Percentiles rank a stretch among this genome's conserved stretches.
These are phyloP conservation scores for Barnettozyma hawaiiensis DNA, from an alignment of 1,139 yeast genomes.

Conservation along the genomic window DNA sequence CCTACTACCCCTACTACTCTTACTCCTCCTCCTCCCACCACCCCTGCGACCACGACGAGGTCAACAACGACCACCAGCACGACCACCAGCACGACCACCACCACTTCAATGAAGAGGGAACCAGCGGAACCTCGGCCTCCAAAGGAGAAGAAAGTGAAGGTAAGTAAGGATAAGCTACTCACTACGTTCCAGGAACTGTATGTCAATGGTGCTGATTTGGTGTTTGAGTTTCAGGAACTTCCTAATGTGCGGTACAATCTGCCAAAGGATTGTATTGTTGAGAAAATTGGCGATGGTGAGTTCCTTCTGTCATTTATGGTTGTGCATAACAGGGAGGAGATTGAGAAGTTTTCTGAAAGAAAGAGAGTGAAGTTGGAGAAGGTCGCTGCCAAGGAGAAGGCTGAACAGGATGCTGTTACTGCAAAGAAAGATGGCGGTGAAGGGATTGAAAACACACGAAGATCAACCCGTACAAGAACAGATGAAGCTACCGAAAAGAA, in stretches of 20 bases:
- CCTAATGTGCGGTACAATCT: slow-evolving; percentile 66
- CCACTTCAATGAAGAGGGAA: slow-evolving; percentile 25
- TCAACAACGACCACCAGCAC: too few relatives aligned
- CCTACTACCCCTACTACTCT: too few relatives aligned
- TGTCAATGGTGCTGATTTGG: slow-evolving; percentile 60
- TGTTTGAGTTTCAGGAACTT: slow-evolving; percentile 81
- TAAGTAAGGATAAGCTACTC: slow-evolving; percentile 35
- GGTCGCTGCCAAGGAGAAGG: slow-evolving; percentile 24
- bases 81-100: too few relatives aligned
- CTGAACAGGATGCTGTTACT: slow-evolving; percentile 26
- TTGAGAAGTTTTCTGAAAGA: slow-evolving; percentile 25
- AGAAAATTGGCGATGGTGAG: slow-evolving; percentile 48
- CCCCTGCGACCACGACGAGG: too few relatives aligned
- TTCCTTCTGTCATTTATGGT: slow-evolving; percentile 60
- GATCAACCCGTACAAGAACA: slow-evolving; percentile 24
- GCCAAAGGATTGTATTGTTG: slow-evolving; percentile 74
- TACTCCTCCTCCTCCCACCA: too few relatives aligned
- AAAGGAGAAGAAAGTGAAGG: slow-evolving; percentile 21
- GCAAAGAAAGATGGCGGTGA: slow-evolving; percentile 23
- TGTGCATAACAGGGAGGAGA: slow-evolving; percentile 41
- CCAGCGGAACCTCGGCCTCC: slow-evolving; percentile 20
- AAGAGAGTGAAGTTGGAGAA: slow-evolving; percentile 12
- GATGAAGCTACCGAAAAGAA: slow-evolving; percentile 20
- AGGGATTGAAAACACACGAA: slow-evolving; percentile 17
- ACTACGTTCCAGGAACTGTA: slow-evolving; percentile 76